These are phyloP conservation scores for Plectosphaerella cucumerina DNA, from an alignment of 2,329 filamentous ascomycete species.

Conservation along the genomic window DNA sequence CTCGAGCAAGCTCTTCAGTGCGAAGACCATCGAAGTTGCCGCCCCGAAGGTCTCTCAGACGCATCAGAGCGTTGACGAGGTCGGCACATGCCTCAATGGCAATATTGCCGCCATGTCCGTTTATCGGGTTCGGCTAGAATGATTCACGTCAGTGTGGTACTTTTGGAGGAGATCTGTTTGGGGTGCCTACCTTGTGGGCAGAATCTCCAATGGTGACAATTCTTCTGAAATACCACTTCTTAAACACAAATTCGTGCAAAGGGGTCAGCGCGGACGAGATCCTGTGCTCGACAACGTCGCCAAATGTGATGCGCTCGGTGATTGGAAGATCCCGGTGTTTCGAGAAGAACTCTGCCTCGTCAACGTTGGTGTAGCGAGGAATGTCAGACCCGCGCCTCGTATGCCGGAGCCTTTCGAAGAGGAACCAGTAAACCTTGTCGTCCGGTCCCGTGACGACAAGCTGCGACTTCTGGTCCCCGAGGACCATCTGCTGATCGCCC, in stretches of 20 bases:
- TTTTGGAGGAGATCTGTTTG: neutral
- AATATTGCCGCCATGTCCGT: slow-evolving; percentile 21
- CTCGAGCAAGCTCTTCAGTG: slow-evolving; percentile 9
- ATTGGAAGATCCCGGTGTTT: slow-evolving; percentile 16
- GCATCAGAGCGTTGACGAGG: slow-evolving; percentile 17
- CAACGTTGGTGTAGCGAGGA: slow-evolving; percentile 24
- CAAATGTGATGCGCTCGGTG: slow-evolving; percentile 20
- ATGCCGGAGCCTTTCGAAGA: slow-evolving; percentile 23
- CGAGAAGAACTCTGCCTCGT: slow-evolving; percentile 22
- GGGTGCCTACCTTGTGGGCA: slow-evolving; percentile 23
- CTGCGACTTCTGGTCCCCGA: slow-evolving; percentile 17
- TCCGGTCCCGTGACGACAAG: slow-evolving; percentile 24
- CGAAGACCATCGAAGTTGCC: slow-evolving; percentile 7
- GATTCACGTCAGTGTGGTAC: neutral
- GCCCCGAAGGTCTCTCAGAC: slow-evolving; percentile 1
- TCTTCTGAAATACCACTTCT: slow-evolving; percentile 26
- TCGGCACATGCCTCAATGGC: slow-evolving; percentile 20
- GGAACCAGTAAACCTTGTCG: slow-evolving; percentile 29
- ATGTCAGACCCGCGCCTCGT: slow-evolving; percentile 22
- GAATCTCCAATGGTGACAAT: slow-evolving; percentile 26
- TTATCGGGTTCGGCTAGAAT: slow-evolving; percentile 17
- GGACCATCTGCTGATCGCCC: slow-evolving; percentile 13
- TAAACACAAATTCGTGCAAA: slow-evolving; percentile 25
- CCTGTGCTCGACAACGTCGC: slow-evolving; percentile 21
- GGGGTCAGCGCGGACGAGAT: slow-evolving; percentile 23